These are phyloP conservation scores for Boletus subparvulus DNA, from an alignment of 768 basidiomycete genomes.

Conservation along the genomic window DNA sequence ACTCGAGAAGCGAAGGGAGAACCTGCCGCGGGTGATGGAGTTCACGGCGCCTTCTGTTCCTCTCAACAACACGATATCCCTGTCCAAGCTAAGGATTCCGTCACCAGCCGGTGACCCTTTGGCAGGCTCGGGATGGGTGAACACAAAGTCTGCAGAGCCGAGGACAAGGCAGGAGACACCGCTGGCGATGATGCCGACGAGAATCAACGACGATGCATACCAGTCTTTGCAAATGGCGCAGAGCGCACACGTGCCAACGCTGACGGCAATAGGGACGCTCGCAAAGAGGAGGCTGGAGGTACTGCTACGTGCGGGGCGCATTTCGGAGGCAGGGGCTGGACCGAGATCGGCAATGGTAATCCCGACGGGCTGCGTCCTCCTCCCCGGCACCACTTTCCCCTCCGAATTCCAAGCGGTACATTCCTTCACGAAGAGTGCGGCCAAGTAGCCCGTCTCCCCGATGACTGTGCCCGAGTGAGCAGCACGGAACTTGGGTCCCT, in stretches of 20 bases:
- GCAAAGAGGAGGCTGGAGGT: conserved; percentile 8
- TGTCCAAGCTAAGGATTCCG: conserved; percentile 23
- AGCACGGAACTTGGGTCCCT: conserved; percentile 68
- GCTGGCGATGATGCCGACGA: conserved; percentile 30
- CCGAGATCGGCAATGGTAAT: conserved; percentile 12
- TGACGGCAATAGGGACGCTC: conserved; percentile 20
- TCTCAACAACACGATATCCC: conserved; percentile 25
- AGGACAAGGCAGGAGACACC: conserved; percentile 28
- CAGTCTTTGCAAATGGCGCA: conserved; percentile 25
- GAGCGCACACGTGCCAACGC: conserved; percentile 19
- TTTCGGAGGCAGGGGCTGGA: conserved; percentile 5
- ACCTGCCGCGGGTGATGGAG: conserved; percentile 27
- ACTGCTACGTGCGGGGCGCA: conserved; percentile 1
- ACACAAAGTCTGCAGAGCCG: conserved; percentile 23
- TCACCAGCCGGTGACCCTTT: conserved; percentile 28
- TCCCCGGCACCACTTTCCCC: conserved; percentile 9
- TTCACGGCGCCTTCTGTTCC: conserved; percentile 31
- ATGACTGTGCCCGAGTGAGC: conserved; percentile 59
- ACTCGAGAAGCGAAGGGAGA: conserved; percentile 25
- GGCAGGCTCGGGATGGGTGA: conserved; percentile 26
- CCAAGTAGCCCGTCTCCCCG: conserved; percentile 51
- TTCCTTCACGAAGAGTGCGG: conserved; percentile 43
- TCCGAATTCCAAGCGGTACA: conserved; percentile 11
- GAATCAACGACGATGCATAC: conserved; percentile 28
- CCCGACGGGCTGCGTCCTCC: conserved; percentile 6